Conservation (phyloP, 2,329 filamentous ascomycete species). For the Immersiporthe knoxdaviesiana region DNA sequence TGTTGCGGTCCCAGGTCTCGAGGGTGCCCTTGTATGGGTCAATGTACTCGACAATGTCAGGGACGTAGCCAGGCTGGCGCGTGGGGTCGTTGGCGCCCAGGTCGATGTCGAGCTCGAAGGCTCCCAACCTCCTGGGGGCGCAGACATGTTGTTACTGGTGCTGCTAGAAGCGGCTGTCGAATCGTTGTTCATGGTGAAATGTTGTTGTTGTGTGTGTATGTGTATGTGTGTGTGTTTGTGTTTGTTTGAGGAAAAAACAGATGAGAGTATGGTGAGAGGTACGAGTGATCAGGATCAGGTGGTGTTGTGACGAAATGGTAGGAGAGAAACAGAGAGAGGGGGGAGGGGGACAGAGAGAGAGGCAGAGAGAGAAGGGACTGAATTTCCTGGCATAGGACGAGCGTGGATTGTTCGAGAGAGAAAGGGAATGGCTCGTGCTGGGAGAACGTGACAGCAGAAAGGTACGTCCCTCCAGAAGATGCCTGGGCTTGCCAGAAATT, state of each 20-base stretch:
- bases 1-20: slow-evolving; percentile 8
- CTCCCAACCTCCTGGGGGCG: not conserved
- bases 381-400: not conserved
- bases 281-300: not conserved
- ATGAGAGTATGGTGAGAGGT: too few relatives aligned
- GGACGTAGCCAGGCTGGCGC: not conserved
- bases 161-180: too few relatives aligned
- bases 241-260: too few relatives aligned
- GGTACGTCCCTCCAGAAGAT: not conserved
- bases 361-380: not conserved
- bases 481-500: not conserved
- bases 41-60: not conserved
- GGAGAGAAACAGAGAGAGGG: too few relatives aligned
- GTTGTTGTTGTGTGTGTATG: not conserved
- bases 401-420: not conserved
- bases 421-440: not conserved
- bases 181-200: not conserved
- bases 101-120: not conserved
- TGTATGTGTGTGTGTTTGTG: not conserved
- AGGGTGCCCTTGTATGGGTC: not conserved
- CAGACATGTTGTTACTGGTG: too few relatives aligned
- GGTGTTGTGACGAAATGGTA: not conserved
- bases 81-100: not conserved
- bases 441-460: not conserved
- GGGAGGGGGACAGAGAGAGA: too few relatives aligned